Conservation (phyloP, 1,284 basidiomycete species). For the Anthracocystis setariae region DNA sequence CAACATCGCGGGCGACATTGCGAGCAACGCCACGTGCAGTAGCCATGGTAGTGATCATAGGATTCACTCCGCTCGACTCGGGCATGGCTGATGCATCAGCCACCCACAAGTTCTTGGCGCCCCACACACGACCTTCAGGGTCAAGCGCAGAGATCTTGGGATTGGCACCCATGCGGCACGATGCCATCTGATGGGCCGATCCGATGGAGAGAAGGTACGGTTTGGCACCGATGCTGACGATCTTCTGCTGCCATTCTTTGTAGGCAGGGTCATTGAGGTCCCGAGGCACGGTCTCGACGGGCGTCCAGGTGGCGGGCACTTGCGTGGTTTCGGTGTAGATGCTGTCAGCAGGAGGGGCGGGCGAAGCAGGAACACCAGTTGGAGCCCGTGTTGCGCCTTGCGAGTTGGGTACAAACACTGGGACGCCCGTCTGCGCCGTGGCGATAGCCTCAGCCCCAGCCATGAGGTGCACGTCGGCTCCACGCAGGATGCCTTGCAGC, state of each 20-base stretch:
- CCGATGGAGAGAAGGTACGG: conserved; percentile 52
- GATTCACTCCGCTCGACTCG: conserved; percentile 70
- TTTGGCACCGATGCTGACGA: conserved; percentile 51
- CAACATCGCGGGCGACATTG: conserved; percentile 64
- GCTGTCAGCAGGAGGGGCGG: conserved; percentile 16
- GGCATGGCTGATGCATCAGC: conserved; percentile 70
- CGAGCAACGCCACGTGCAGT: conserved; percentile 59
- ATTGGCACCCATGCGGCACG: conserved; percentile 68
- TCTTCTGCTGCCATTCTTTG: conserved; percentile 61
- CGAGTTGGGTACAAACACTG: conserved; percentile 25
- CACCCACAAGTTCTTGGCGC: conserved; percentile 69
- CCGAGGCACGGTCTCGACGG: conserved; percentile 52
- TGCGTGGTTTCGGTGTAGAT: conserved; percentile 55
- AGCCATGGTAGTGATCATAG: conserved; percentile 69
- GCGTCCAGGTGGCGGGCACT: conserved; percentile 55
- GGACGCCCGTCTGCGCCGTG: conserved; percentile 66
- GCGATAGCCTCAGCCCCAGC: conserved; percentile 69
- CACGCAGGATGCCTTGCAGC: conserved; percentile 67
- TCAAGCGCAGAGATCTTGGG: conserved; percentile 68
- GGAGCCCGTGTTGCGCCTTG: conserved; percentile 9
- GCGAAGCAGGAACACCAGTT: conserved; percentile 11
- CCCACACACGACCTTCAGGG: conserved; percentile 69
- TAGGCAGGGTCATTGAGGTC: conserved; percentile 58
- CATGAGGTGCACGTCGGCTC: conserved; percentile 68
- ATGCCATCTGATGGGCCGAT: conserved; percentile 69